Evolutionary conservation across 2,329 filamentous ascomycete species (phyloP), one percentile per base, ranked within the genome.

Genomic region (Myriosclerotinia duriaeana): DNA sequence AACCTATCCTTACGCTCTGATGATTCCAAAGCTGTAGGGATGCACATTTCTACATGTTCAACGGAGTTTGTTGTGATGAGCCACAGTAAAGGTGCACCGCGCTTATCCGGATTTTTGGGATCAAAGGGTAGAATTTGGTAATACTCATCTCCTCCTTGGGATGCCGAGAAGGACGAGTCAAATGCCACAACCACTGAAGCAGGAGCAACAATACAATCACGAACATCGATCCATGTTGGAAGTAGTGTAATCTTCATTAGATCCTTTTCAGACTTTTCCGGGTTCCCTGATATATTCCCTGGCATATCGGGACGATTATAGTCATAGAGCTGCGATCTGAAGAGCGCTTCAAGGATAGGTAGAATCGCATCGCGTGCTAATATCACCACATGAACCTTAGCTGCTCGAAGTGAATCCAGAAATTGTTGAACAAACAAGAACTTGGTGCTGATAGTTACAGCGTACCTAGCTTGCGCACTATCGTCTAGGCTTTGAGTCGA

Each of bases 351-450:
- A 1, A 89, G 76, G 42, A 87, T 80, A 40, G 83, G 80, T 52
- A 85, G 75, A 8, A 85, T 76, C 40, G 79, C 78, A 12, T 80
- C 79, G 26, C 82, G 82, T 11, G 80, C 83, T 14, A 89, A 72
- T 34, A 89, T 80, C 17, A 87, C 75, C 9, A 89, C 74, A 46
- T 80, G 83, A 48, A 79, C 80, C 14, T 81, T 78, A 15, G 77
- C 74, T 20, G 77, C 74, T n/a, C 74, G 72, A 14, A 87, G 72
- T 11, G 75, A 72, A 26, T 81, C 77, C 40, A 88, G 73, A 4
- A 89, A 77, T 69, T 87, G 84, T 54, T 80, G 82, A 7, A 88
- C 71, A 70, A 89, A 89, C 42, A 80, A 81, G 70, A 84, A 86
- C 70, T 89, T 89, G 65, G 84, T 78, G 74, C 86, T 88, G 12